Evolutionary conservation across 2,329 filamentous ascomycete genomes (phyloP).

Genomic region (Neurospora sp.): DNA sequence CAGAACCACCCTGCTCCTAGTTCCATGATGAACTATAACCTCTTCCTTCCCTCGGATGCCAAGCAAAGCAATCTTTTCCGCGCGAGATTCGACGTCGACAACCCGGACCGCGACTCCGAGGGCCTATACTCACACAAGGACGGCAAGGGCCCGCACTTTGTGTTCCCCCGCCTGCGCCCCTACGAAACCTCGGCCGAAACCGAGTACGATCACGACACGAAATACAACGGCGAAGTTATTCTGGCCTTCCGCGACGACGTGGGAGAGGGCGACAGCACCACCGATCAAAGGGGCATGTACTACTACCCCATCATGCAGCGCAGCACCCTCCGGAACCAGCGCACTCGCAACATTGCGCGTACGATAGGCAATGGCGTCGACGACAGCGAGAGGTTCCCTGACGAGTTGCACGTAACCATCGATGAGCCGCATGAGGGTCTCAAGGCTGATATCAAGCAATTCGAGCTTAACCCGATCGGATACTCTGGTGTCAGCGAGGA

Average conservation of each 20-base stretch:
- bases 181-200: slow-evolving; percentile 55
- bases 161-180: slow-evolving; percentile 50
- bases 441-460: slow-evolving; percentile 40
- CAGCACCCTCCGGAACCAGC: slow-evolving; percentile 51
- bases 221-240: slow-evolving; percentile 56
- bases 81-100: slow-evolving; percentile 48
- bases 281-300: slow-evolving; percentile 46
- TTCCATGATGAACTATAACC: slow-evolving; percentile 55
- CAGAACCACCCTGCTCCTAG: slow-evolving; percentile 44
- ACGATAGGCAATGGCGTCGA: slow-evolving; percentile 35
- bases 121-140: slow-evolving; percentile 41
- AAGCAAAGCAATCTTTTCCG: slow-evolving; percentile 45
- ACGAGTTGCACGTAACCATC: slow-evolving; percentile 46
- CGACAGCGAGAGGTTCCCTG: slow-evolving; percentile 41
- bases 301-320: slow-evolving; percentile 62
- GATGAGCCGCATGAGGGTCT: slow-evolving; percentile 46
- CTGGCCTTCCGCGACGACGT: slow-evolving; percentile 47
- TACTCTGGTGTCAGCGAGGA: slow-evolving; percentile 30
- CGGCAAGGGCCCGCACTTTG: slow-evolving; percentile 41
- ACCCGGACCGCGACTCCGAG: slow-evolving; percentile 43
- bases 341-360: slow-evolving; percentile 53
- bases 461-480: slow-evolving; percentile 43
- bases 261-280: slow-evolving; percentile 29
- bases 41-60: slow-evolving; percentile 47
- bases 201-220: slow-evolving; percentile 45